Percentiles rank a stretch among this genome's conserved stretches.
Evolutionary conservation across 2,329 filamentous ascomycete genomes (phyloP).

Genomic region (Huntiella savannae): DNA sequence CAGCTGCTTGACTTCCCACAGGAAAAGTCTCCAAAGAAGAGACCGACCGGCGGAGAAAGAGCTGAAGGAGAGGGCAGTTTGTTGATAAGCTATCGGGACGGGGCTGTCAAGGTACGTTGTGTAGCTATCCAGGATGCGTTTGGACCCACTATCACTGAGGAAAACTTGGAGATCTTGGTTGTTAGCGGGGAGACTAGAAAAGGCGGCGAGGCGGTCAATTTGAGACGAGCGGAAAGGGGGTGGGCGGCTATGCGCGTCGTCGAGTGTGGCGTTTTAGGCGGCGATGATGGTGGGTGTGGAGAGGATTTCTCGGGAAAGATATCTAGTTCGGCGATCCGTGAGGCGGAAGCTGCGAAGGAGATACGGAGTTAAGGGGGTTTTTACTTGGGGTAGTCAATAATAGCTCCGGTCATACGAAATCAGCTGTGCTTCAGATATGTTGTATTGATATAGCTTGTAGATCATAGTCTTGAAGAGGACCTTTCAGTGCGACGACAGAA

Average conservation of each 20-base stretch:
- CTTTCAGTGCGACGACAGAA: no score
- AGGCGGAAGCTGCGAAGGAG: constrained; percentile 16
- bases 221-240: constrained; percentile 54
- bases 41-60: no score
- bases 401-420: no score
- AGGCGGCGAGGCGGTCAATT: constrained; percentile 72
- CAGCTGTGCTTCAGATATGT: no score
- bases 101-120: constrained; percentile 49
- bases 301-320: constrained; percentile 66
- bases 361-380: no score
- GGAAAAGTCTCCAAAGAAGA: constrained; percentile 9
- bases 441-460: no score
- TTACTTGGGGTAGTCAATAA: no score
- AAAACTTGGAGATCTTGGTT: constrained; percentile 60
- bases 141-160: constrained; percentile 74
- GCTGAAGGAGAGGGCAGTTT: constrained; percentile 10
- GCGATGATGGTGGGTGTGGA: constrained; percentile 16
- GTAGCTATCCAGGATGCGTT: constrained; percentile 75
- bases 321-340: constrained; percentile 71
- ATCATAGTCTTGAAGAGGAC: no score
- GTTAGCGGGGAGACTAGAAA: constrained; percentile 75
- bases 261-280: constrained; percentile 65
- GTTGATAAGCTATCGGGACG: constrained; percentile 35
- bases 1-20: constrained; percentile 15
- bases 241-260: constrained; percentile 64